phyloP scores from a whole-genome alignment of 1,139 yeast genomes.

The Pneumocystis carinii region DNA sequence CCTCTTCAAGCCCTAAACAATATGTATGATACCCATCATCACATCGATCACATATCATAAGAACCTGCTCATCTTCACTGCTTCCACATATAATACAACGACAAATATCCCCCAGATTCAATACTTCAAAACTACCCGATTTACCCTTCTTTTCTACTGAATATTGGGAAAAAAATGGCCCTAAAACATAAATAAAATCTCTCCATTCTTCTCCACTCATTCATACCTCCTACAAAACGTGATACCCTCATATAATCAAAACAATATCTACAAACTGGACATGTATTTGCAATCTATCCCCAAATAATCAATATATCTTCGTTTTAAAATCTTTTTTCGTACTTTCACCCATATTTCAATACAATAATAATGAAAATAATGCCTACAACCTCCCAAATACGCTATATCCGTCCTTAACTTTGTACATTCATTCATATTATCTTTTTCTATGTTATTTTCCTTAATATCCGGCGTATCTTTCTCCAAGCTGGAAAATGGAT shows the following conservation, averaged over 20 bases:
- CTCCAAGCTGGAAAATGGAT: background rate
- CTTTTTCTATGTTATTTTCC: background rate
- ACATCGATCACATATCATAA: conserved; percentile 23
- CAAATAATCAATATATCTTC: background rate
- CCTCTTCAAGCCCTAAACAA: conserved; percentile 22
- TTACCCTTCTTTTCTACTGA: background rate
- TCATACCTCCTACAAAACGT: background rate
- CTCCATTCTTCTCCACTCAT: background rate
- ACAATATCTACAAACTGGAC: background rate
- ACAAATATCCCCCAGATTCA: background rate
- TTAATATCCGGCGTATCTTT: background rate
- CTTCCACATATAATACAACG: conserved; percentile 22
- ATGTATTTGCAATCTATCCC: background rate
- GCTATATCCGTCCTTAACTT: background rate
- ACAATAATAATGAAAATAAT: background rate
- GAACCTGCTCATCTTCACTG: conserved; percentile 21
- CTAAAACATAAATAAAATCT: background rate
- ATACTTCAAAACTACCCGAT: background rate
- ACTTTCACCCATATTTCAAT: background rate
- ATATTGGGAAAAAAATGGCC: background rate
- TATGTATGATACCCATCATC: conserved; percentile 22
- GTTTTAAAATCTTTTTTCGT: background rate
- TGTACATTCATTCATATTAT: background rate
- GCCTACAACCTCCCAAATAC: background rate
- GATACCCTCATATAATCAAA: background rate